These are phyloP conservation scores for Botrytis squamosa DNA, from an alignment of 2,329 filamentous ascomycete genomes.

Conservation along the genomic window DNA sequence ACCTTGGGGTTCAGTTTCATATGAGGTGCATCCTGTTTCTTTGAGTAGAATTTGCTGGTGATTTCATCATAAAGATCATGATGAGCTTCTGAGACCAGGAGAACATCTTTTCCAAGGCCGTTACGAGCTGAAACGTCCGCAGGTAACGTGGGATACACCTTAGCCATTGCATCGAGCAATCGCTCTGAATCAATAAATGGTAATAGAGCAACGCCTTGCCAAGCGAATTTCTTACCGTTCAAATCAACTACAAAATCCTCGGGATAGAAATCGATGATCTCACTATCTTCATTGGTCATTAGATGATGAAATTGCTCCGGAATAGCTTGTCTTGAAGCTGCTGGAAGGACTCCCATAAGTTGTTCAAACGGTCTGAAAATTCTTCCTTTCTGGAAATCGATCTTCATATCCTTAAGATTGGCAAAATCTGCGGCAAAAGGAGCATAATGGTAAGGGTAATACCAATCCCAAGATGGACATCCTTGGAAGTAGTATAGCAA, in stretches of 20 bases:
- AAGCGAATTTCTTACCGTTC: slow-evolving; percentile 97
- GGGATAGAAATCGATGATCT: slow-evolving; percentile 97
- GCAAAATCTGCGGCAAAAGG: slow-evolving; percentile 96
- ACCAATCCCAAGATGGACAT: slow-evolving; percentile 98
- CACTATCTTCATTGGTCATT: slow-evolving; percentile 84
- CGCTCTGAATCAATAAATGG: slow-evolving; percentile 95
- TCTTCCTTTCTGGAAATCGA: slow-evolving; percentile 78
- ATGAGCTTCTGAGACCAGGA: slow-evolving; percentile 82
- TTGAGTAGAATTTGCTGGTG: slow-evolving; percentile 84
- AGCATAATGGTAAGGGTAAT: slow-evolving; percentile 97
- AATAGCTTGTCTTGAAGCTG: slow-evolving; percentile 87
- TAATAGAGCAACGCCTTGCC: slow-evolving; percentile 91
- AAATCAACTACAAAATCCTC: slow-evolving; percentile 90
- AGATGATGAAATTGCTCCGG: slow-evolving; percentile 84
- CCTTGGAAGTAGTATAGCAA: slow-evolving; percentile 97
- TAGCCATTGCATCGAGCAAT: slow-evolving; percentile 76
- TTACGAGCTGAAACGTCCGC: slow-evolving; percentile 79
- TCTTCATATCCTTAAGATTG: slow-evolving; percentile 73
- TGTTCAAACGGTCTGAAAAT: slow-evolving; percentile 94
- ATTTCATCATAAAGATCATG: slow-evolving; percentile 80
- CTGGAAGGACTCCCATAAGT: slow-evolving; percentile 95
- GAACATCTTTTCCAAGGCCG: slow-evolving; percentile 71
- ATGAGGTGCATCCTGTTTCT: slow-evolving; percentile 67
- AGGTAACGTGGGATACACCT: slow-evolving; percentile 76
- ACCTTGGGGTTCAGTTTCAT: slow-evolving; percentile 72